Evolutionary conservation across 2,329 filamentous ascomycete species (phyloP).

Genomic region (Hymenoscyphus salicellus): DNA sequence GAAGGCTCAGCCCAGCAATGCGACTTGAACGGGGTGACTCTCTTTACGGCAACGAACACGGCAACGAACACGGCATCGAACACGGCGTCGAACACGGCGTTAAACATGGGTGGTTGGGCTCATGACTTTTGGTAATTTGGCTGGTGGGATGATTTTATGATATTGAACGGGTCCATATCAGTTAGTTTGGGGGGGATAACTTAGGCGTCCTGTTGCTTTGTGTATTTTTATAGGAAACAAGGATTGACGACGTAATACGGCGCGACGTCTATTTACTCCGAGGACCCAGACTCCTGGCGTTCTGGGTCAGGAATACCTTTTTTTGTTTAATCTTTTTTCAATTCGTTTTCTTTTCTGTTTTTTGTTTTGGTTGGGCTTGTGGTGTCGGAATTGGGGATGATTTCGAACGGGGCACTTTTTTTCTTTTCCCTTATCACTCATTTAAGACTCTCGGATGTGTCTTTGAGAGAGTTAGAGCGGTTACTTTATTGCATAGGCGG

Average conservation of each 20-base stretch:
- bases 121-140: background rate
- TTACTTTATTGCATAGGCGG: background rate
- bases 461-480: background rate
- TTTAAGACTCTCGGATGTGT: background rate
- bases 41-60: background rate
- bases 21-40: background rate
- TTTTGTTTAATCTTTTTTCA: background rate
- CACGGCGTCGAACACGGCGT: background rate
- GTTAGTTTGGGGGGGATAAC: background rate
- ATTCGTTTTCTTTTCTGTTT: background rate
- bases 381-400: background rate
- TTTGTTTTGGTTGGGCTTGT: background rate
- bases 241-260: background rate
- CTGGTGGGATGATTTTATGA: constrained; percentile 5
- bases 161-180: background rate
- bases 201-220: background rate
- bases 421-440: background rate
- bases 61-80: background rate
- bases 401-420: background rate
- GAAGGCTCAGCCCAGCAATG: constrained; percentile 25
- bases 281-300: constrained; percentile 1
- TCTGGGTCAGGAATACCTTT: background rate
- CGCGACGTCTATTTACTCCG: background rate
- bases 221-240: background rate
- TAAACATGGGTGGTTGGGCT: background rate